Evolutionary conservation across 768 basidiomycete species (phyloP).

Genomic region (Panellus pusillus): DNA sequence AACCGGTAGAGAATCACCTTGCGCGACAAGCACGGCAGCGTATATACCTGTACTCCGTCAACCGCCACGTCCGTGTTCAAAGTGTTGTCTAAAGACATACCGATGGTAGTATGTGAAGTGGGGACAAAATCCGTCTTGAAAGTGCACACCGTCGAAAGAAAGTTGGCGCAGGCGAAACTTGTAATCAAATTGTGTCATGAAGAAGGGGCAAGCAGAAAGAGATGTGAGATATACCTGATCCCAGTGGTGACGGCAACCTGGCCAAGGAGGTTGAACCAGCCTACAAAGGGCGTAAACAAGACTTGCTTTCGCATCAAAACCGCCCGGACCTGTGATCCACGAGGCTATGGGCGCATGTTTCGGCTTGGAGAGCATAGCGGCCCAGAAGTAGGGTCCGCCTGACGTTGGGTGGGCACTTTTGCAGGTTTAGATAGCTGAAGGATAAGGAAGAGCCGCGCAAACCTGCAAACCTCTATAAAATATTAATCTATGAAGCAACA

Average conservation of each 20-base stretch:
- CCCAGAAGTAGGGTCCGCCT: slow-evolving; percentile 80
- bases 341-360: slow-evolving; percentile 63
- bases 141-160: slow-evolving; percentile 64
- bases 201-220: too few relatives aligned
- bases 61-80: neutral
- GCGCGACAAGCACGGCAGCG: slow-evolving; percentile 65
- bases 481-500: neutral
- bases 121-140: slow-evolving; percentile 61
- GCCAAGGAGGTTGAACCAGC: slow-evolving; percentile 73
- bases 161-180: slow-evolving; percentile 66
- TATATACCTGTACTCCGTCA: slow-evolving; percentile 41
- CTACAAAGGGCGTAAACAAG: slow-evolving; percentile 23
- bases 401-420: slow-evolving; percentile 68
- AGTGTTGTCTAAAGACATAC: slow-evolving; percentile 30
- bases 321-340: slow-evolving; percentile 59
- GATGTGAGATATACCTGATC: slow-evolving; percentile 44
- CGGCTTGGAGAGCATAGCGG: slow-evolving; percentile 68
- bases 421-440: neutral
- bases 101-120: slow-evolving; percentile 60
- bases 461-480: slow-evolving; percentile 50
- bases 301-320: neutral
- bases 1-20: slow-evolving; percentile 40
- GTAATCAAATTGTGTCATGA: neutral
- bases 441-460: neutral
- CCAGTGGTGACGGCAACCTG: slow-evolving; percentile 80